These are phyloP conservation scores for Didymella sp. DNA, from an alignment of 2,329 filamentous ascomycete species.

Conservation along the genomic window DNA sequence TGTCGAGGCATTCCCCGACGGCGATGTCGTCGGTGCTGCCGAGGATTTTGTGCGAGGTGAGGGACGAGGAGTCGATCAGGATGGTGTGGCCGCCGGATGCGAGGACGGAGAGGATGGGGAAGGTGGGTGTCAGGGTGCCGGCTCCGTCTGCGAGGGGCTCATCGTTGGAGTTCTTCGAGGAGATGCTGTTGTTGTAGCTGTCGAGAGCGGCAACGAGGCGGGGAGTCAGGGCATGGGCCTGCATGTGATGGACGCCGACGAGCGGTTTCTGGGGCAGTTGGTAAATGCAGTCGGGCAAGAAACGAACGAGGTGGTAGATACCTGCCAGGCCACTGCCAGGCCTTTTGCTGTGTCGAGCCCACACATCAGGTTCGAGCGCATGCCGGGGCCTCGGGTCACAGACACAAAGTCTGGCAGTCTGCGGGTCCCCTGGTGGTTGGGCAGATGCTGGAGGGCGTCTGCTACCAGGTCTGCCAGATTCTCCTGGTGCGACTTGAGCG, in stretches of 20 bases:
- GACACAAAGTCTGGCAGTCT: constrained; percentile 80
- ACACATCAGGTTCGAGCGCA: constrained; percentile 77
- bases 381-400: constrained; percentile 89
- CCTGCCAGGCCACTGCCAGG: constrained; percentile 78
- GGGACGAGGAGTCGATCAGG: constrained; percentile 74
- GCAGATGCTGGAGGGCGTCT: constrained; percentile 66
- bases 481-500: constrained; percentile 77
- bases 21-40: constrained; percentile 80
- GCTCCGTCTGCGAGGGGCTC: constrained; percentile 13
- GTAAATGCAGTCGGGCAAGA: neutral
- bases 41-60: constrained; percentile 75
- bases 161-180: neutral
- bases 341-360: constrained; percentile 89
- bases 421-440: constrained; percentile 30
- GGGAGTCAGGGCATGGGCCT: constrained; percentile 90
- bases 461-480: constrained; percentile 72
- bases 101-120: constrained; percentile 87
- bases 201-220: constrained; percentile 72
- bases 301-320: constrained; percentile 6
- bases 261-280: constrained; percentile 66
- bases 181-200: constrained; percentile 1
- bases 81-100: constrained; percentile 93
- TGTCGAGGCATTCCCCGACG: constrained; percentile 90
- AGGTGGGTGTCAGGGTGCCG: constrained; percentile 58
- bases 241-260: constrained; percentile 94